Percentiles rank a stretch among this genome's conserved stretches.
Evolutionary conservation across 768 basidiomycete genomes (phyloP).

Genomic region (Jaapia argillacea): DNA sequence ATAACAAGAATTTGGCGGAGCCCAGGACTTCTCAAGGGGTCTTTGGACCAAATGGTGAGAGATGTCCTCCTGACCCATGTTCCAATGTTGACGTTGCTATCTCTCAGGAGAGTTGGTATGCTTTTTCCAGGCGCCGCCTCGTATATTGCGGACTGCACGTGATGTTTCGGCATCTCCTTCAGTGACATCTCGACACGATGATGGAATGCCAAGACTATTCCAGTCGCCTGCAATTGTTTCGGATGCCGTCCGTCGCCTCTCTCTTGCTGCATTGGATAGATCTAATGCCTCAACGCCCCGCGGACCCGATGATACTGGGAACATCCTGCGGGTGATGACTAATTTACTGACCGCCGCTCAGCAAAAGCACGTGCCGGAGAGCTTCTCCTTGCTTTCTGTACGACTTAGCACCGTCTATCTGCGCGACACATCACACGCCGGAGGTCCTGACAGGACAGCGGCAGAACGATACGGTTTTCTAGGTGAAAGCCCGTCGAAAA

Average conservation of each 20-base stretch:
- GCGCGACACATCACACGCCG: slow-evolving; percentile 37
- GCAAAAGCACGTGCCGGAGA: slow-evolving; percentile 18
- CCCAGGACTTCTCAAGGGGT: slow-evolving; percentile 80
- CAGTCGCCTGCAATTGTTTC: slow-evolving; percentile 64
- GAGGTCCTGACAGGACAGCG: slow-evolving; percentile 41
- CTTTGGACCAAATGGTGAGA: slow-evolving; percentile 79
- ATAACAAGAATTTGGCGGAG: slow-evolving; percentile 72
- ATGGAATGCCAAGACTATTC: slow-evolving; percentile 24
- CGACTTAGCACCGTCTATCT: slow-evolving; percentile 53
- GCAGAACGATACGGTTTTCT: slow-evolving; percentile 54
- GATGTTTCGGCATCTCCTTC: slow-evolving; percentile 37
- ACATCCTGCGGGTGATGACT: slow-evolving; percentile 69
- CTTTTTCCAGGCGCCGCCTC: slow-evolving; percentile 73
- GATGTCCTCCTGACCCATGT: too few relatives aligned
- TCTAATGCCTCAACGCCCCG: background rate
- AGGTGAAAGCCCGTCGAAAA: slow-evolving; percentile 21
- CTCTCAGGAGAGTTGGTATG: slow-evolving; percentile 71
- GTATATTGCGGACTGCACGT: slow-evolving; percentile 53
- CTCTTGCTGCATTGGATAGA: slow-evolving; percentile 46
- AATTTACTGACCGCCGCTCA: slow-evolving; percentile 58
- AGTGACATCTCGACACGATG: slow-evolving; percentile 11
- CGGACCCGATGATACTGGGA: slow-evolving; percentile 35
- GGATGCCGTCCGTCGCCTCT: slow-evolving; percentile 62
- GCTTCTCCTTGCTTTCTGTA: slow-evolving; percentile 31
- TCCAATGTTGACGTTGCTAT: too few relatives aligned